A percentile compares a stretch with the other conserved stretches of the same genome.
Evolutionary conservation across 2,329 filamentous ascomycete genomes (phyloP).

Genomic region (Pyrenophora seminiperda): DNA sequence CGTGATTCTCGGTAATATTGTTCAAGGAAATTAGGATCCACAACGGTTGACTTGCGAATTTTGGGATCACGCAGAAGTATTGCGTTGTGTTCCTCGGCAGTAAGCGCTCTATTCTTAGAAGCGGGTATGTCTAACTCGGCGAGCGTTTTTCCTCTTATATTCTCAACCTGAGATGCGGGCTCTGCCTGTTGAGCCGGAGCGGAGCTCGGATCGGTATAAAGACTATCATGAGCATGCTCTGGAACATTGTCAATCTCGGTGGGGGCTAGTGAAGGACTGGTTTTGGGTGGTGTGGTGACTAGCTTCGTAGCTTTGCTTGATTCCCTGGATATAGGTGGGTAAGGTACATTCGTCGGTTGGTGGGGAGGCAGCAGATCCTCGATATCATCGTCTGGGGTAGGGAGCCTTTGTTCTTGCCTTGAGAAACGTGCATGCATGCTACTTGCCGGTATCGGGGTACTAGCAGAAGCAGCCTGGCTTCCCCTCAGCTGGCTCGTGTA

Average conservation of each 20-base stretch:
- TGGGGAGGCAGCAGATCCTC: constrained; percentile 41
- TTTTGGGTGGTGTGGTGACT: constrained; percentile 41
- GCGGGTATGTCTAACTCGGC: not conserved
- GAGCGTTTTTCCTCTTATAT: constrained; percentile 7
- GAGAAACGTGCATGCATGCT: constrained; percentile 32
- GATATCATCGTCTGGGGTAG: constrained; percentile 33
- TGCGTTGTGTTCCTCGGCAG: constrained; percentile 91
- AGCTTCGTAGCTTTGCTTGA: constrained; percentile 19
- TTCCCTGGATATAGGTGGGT: not conserved
- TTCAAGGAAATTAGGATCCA: constrained; percentile 90
- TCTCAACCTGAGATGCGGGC: constrained; percentile 10
- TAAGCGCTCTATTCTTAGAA: constrained; percentile 57
- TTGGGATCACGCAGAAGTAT: constrained; percentile 81
- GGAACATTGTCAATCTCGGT: constrained; percentile 5
- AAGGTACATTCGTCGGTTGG: constrained; percentile 44
- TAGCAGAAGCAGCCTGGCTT: constrained; percentile 32
- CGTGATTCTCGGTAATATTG: constrained; percentile 96
- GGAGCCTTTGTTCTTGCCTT: constrained; percentile 18
- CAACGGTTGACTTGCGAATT: constrained; percentile 84
- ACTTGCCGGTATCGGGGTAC: constrained; percentile 32
- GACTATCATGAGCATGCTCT: constrained; percentile 27
- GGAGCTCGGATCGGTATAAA: constrained; percentile 28
- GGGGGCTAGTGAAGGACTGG: constrained; percentile 29
- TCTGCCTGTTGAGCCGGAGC: constrained; percentile 15
- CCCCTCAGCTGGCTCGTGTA: constrained; percentile 73